phyloP scores from a whole-genome alignment of 352 stramenopile species.

The Pythium biforme region DNA sequence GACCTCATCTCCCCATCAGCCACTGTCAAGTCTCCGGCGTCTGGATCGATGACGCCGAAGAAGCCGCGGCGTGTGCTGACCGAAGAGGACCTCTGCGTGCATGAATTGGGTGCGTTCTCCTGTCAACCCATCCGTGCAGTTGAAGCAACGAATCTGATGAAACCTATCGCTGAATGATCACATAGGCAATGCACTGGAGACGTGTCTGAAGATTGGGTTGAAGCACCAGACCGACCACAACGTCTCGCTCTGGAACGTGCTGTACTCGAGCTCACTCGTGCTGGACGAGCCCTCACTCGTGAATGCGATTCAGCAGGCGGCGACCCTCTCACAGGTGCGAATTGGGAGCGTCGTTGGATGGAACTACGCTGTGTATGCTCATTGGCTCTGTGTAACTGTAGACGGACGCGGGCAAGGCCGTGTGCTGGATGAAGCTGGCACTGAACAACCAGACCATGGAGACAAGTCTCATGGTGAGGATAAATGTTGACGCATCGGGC shows the following conservation, averaged over 20 bases:
- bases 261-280: conserved; percentile 73
- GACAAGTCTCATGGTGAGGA: conserved; percentile 64
- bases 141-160: background rate
- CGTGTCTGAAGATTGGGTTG: conserved; percentile 60
- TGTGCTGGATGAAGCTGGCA: conserved; percentile 78
- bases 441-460: conserved; percentile 81
- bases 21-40: conserved; percentile 14
- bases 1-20: conserved; percentile 11
- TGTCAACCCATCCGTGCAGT: background rate
- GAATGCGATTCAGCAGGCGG: conserved; percentile 64
- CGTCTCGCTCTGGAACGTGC: conserved; percentile 70
- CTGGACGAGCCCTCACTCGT: conserved; percentile 69
- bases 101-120: conserved; percentile 50
- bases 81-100: conserved; percentile 53
- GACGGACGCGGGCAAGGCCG: conserved; percentile 61
- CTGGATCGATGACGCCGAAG: conserved; percentile 4
- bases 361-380: background rate
- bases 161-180: background rate
- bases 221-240: conserved; percentile 41
- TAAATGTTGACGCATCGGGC: background rate
- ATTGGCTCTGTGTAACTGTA: conserved; percentile 16
- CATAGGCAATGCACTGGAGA: conserved; percentile 49
- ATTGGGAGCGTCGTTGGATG: background rate
- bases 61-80: conserved; percentile 35
- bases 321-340: conserved; percentile 62